A percentile compares a stretch with the other conserved stretches of the same genome.
These are phyloP conservation scores for Leptographium lundbergii DNA, from an alignment of 2,329 filamentous ascomycete species.

Conservation along the genomic window DNA sequence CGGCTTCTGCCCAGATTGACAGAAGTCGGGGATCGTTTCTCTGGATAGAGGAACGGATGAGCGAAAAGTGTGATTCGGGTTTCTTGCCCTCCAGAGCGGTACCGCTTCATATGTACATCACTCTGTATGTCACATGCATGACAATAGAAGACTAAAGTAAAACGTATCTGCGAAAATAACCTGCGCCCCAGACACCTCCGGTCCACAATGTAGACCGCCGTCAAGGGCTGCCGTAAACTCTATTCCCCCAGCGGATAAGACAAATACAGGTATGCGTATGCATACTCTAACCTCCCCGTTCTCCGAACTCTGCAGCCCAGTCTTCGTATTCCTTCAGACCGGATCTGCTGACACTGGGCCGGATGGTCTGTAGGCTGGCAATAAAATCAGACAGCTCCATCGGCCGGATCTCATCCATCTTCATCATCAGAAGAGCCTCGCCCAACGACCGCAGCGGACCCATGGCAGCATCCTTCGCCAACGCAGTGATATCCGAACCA, in stretches of 20 bases:
- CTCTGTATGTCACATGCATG: neutral
- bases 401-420: conserved; percentile 84
- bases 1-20: neutral
- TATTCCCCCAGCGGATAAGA: neutral
- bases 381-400: conserved; percentile 76
- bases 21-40: no score
- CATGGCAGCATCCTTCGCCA: conserved; percentile 98
- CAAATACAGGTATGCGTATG: neutral
- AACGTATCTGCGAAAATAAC: neutral
- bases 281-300: conserved; percentile 58
- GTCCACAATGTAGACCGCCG: neutral
- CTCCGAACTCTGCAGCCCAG: conserved; percentile 88
- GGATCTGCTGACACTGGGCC: conserved; percentile 77
- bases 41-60: neutral
- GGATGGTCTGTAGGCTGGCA: conserved; percentile 69
- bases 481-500: conserved; percentile 88
- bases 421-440: conserved; percentile 79
- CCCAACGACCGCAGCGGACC: conserved; percentile 82
- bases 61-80: neutral
- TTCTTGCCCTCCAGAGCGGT: neutral
- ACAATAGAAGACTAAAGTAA: neutral
- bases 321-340: conserved; percentile 84
- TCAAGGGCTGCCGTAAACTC: neutral
- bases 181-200: neutral
- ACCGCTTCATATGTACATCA: neutral